Percentiles rank a stretch among this genome's conserved stretches.
Evolutionary conservation across 1,139 yeast genomes (phyloP).

Genomic region (Chernovozyma sophiae-reginae): DNA sequence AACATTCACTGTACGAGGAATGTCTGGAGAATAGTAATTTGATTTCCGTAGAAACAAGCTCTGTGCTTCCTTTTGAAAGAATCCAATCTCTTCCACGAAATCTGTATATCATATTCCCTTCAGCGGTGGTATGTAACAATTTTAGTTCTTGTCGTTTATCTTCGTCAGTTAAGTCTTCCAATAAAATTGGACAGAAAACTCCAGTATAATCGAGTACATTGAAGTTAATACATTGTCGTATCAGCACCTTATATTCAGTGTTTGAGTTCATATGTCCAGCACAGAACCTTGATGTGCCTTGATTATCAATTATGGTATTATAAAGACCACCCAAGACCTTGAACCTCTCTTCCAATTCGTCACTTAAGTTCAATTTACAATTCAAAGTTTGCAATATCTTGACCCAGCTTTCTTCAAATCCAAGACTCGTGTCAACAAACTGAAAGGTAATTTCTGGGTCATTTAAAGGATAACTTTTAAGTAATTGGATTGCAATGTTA

Average conservation of each 20-base stretch:
- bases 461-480: conserved; percentile 41
- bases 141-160: conserved; percentile 14
- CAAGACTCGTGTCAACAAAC: conserved; percentile 41
- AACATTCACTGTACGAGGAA: conserved; percentile 47
- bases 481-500: conserved; percentile 23
- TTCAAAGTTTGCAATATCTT: conserved; percentile 29
- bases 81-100: conserved; percentile 27
- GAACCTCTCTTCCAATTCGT: conserved; percentile 18
- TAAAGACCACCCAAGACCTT: conserved; percentile 1
- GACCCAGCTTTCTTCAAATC: conserved; percentile 57
- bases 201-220: conserved; percentile 33
- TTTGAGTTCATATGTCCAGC: conserved; percentile 18
- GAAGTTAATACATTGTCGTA: conserved; percentile 40
- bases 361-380: conserved; percentile 31
- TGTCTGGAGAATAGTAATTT: conserved; percentile 50
- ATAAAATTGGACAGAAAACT: conserved; percentile 21
- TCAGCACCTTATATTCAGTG: conserved; percentile 15
- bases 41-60: conserved; percentile 37
- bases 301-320: background rate
- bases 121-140: conserved; percentile 15
- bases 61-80: conserved; percentile 21
- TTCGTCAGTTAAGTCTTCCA: conserved; percentile 13
- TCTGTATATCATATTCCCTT: conserved; percentile 21
- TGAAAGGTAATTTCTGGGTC: conserved; percentile 37
- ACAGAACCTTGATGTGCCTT: conserved; percentile 18